Evolutionary conservation across 331 rosid species (phyloP).

Genomic region (Quercus tomentella): DNA sequence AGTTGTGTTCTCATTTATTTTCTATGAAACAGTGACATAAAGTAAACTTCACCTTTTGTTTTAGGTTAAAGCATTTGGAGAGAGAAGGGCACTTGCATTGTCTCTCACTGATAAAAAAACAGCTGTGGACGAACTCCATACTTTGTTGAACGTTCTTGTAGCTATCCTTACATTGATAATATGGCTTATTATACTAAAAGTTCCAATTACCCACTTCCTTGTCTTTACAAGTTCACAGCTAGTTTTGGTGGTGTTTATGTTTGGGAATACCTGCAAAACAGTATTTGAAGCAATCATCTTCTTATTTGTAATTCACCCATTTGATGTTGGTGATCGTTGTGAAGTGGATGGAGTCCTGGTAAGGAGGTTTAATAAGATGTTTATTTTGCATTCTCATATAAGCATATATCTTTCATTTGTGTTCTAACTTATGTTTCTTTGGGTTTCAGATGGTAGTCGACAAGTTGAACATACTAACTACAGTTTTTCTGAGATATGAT

Average conservation of each 20-base stretch:
- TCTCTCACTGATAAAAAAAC: conserved; percentile 93
- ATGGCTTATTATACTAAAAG: conserved; percentile 70
- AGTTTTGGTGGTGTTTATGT: conserved; percentile 73
- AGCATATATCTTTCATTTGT: background rate
- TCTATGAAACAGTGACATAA: background rate
- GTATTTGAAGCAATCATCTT: conserved; percentile 80
- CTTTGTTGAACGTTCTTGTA: conserved; percentile 64
- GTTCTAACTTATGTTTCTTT: conserved; percentile 8
- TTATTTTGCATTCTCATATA: background rate
- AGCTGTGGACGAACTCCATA: conserved; percentile 80
- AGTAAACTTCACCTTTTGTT: conserved; percentile 10
- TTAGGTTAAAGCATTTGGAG: conserved; percentile 85
- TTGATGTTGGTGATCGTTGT: conserved; percentile 92
- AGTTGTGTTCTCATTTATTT: no score
- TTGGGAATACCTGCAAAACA: conserved; percentile 92
- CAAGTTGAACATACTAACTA: conserved; percentile 91
- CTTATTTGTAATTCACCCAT: conserved; percentile 89
- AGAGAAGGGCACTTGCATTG: conserved; percentile 91
- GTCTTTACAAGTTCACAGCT: conserved; percentile 75
- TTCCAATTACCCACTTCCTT: conserved; percentile 68
- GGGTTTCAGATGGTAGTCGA: conserved; percentile 85
- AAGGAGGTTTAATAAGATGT: background rate
- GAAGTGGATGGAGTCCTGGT: conserved; percentile 85
- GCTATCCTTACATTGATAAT: conserved; percentile 48
- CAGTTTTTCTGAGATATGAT: conserved; percentile 73